phyloP scores from a whole-genome alignment of 2,329 filamentous ascomycete genomes.

The Alternaria brassicicola region DNA sequence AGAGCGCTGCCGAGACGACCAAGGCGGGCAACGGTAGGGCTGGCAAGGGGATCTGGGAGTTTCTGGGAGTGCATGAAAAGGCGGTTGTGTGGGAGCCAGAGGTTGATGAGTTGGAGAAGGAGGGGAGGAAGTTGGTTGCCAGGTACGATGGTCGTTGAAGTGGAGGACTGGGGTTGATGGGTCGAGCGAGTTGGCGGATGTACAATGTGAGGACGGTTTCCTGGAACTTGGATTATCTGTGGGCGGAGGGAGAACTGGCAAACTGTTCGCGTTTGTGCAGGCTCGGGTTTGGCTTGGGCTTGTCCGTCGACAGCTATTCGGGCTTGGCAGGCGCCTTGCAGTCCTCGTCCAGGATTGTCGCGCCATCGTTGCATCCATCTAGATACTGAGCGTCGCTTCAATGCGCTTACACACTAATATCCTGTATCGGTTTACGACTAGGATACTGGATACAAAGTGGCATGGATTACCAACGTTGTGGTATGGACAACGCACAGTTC shows the following conservation, averaged over 20 bases:
- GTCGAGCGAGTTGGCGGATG: neutral
- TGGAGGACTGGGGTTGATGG: neutral
- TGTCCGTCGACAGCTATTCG: neutral
- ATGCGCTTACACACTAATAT: neutral
- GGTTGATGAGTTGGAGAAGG: slow-evolving; percentile 24
- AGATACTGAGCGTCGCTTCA: neutral
- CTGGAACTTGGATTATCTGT: neutral
- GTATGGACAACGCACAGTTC: neutral
- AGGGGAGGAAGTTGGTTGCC: slow-evolving; percentile 23
- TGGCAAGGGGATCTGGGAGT: slow-evolving; percentile 23
- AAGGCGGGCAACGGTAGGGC: slow-evolving; percentile 27
- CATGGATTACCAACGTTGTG: neutral
- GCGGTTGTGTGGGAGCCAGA: slow-evolving; percentile 10
- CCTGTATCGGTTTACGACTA: neutral
- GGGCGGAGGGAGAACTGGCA: neutral
- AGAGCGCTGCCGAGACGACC: slow-evolving; percentile 12
- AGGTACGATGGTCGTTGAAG: slow-evolving; percentile 25
- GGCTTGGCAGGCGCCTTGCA: neutral
- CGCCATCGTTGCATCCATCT: neutral
- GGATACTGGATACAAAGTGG: neutral
- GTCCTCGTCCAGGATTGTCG: neutral
- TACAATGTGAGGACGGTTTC: neutral
- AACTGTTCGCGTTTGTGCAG: neutral
- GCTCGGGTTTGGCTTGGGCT: neutral
- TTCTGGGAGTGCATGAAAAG: slow-evolving; percentile 26